Evolutionary conservation across 345 rosid species (phyloP), one percentile per base, ranked within the genome.

Genomic region (Viola odorata): DNA sequence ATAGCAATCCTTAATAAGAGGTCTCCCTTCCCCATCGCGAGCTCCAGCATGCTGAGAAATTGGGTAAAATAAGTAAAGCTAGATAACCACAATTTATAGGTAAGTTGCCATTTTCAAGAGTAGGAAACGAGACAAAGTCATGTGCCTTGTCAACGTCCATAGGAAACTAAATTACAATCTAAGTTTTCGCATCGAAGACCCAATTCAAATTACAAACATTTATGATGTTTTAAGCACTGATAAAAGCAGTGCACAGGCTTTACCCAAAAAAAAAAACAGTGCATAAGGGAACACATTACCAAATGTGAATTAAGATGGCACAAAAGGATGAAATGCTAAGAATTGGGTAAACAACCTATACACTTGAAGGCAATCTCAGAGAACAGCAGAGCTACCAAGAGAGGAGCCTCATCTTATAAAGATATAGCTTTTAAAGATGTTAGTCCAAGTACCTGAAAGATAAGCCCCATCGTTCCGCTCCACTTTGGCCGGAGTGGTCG

Each of bases 401-500:
- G 50, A 23, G 32, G 32, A 23, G 2, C 32, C 32, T 23, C 32
- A 23, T 23, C 12, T 41, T 50, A 51, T 10, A 8, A 9, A 23
- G n/a, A 67, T 16, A 9, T 16, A 44, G 13, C 10, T 11, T 36
- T 36, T 40, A 7, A 44, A 50, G 1, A 5, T 16, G 6, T 48
- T 23, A 15, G 8, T n/a, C 14, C 4, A 49, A 9, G 4, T 71
- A 94, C 97, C 97, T 90, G 97, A 79, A 90, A 88, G 68, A 84
- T 71, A 69, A 94, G 77, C 51, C 97, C 89, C 17, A 81, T 83
- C 37, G 91, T 88, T 75, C 92, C 97, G 70, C 85, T 88, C 97
- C 96, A 91, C 78, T 91, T 94, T 59, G 97, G 99, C 77, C 97
- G 82, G 61, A 94, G 77, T 59, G 97, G 97, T 65, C 91, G 84